These are phyloP conservation scores for Hericium erinaceus DNA, from an alignment of 768 basidiomycete species.

Conservation along the genomic window DNA sequence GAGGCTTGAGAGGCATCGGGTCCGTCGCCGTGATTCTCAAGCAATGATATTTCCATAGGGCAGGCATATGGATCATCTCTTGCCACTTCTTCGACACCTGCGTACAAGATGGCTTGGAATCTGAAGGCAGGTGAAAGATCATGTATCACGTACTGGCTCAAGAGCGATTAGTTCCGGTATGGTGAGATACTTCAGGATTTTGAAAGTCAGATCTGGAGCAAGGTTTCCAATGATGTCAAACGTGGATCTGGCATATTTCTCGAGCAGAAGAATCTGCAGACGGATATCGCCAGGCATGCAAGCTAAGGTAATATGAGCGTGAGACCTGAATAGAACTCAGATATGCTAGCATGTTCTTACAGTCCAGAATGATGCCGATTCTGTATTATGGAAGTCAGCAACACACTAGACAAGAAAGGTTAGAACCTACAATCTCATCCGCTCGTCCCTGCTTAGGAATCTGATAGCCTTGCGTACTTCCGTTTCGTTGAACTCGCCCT, in stretches of 20 bases:
- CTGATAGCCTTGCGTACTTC: constrained; percentile 60
- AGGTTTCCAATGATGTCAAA: constrained; percentile 76
- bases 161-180: constrained; percentile 55
- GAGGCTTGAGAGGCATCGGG: constrained; percentile 55
- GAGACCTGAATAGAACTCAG: constrained; percentile 5
- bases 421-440: constrained; percentile 61
- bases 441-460: constrained; percentile 51
- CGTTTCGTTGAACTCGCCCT: constrained; percentile 57
- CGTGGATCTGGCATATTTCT: constrained; percentile 76
- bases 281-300: constrained; percentile 80
- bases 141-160: constrained; percentile 35
- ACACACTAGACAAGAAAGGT: constrained; percentile 8
- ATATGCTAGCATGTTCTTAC: constrained; percentile 22
- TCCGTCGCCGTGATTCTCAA: constrained; percentile 64
- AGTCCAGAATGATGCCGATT: constrained; percentile 56
- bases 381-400: constrained; percentile 20
- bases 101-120: neutral
- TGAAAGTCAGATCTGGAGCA: constrained; percentile 53
- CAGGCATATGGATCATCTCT: constrained; percentile 47
- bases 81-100: constrained; percentile 38
- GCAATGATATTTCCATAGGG: constrained; percentile 72
- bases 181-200: constrained; percentile 48
- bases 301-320: constrained; percentile 29
- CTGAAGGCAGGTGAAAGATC: neutral
- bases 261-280: constrained; percentile 72